phyloP scores from a whole-genome alignment of 106 monocot species.

The Apostasia shenzhenica region DNA sequence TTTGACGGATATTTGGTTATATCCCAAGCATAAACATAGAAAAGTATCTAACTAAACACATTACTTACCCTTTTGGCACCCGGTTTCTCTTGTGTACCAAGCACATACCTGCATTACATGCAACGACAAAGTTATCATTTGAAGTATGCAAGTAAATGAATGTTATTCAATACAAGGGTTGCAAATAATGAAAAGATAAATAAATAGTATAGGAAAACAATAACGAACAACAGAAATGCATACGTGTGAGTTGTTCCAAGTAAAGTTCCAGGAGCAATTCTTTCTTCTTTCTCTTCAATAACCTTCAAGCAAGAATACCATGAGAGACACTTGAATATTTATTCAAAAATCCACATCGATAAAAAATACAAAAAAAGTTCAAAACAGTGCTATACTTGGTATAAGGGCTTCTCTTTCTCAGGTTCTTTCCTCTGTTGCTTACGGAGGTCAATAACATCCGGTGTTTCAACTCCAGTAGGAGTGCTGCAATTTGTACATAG shows the following conservation, averaged over 20 bases:
- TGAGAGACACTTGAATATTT: background rate
- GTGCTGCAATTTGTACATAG: slow-evolving; percentile 40
- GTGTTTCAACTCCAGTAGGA: slow-evolving; percentile 96
- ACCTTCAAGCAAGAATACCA: slow-evolving; percentile 36
- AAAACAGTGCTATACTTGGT: slow-evolving; percentile 45
- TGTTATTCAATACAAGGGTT: no score
- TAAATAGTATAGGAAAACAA: background rate
- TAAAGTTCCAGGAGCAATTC: slow-evolving; percentile 83
- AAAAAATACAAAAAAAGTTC: no score
- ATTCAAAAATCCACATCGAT: background rate
- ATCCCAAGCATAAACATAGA: no score
- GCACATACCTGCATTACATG: slow-evolving; percentile 48
- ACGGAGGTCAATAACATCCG: slow-evolving; percentile 97
- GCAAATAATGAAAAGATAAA: no score
- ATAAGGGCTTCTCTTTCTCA: slow-evolving; percentile 80
- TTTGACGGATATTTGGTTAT: no score
- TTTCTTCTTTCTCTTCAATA: slow-evolving; percentile 98
- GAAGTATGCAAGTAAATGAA: no score
- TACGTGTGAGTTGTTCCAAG: slow-evolving; percentile 91
- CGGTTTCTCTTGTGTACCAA: slow-evolving; percentile 76
- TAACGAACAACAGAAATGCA: slow-evolving; percentile 7
- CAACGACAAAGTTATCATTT: background rate
- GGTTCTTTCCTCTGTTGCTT: slow-evolving; percentile 99
- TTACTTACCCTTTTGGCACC: slow-evolving; percentile 72
- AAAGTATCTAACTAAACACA: background rate